Percentiles rank a stretch among this genome's conserved stretches.
These are phyloP conservation scores for Acer yangbiense DNA, from an alignment of 345 rosid genomes.

Conservation along the genomic window DNA sequence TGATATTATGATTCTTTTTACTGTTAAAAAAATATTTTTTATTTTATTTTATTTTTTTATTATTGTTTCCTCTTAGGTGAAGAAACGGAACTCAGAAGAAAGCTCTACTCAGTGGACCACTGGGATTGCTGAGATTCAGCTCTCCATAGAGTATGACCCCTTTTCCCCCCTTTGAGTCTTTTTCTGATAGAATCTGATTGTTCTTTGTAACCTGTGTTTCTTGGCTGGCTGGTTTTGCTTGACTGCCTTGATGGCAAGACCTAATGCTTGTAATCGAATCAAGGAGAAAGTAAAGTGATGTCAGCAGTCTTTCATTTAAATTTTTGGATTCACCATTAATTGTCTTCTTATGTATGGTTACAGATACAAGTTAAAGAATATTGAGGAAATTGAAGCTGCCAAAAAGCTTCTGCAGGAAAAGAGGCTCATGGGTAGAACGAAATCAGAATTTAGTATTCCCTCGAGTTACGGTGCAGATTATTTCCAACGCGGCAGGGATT, in stretches of 20 bases:
- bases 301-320: not conserved
- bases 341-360: no score
- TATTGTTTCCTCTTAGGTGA: slow-evolving; percentile 53
- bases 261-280: not conserved
- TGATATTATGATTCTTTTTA: not conserved
- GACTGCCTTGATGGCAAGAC: not conserved
- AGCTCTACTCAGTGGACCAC: slow-evolving; percentile 99
- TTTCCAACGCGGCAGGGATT: slow-evolving; percentile 90
- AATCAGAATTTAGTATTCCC: slow-evolving; percentile 78
- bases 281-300: not conserved
- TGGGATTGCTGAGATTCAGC: slow-evolving; percentile 95
- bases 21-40: not conserved
- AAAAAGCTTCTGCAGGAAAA: no score
- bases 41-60: not conserved
- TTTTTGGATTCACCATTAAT: not conserved
- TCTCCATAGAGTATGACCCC: slow-evolving; percentile 79
- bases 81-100: slow-evolving; percentile 86
- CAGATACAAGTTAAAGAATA: no score
- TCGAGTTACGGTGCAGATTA: slow-evolving; percentile 96
- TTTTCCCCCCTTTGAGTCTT: not conserved
- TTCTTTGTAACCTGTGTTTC: not conserved
- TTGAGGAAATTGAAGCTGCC: no score
- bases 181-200: slow-evolving; percentile 2
- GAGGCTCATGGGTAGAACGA: slow-evolving; percentile 35
- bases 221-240: slow-evolving; percentile 14